Evolutionary conservation across 2,329 filamentous ascomycete species (phyloP).

Genomic region (Pseudogymnoascus sp.): DNA sequence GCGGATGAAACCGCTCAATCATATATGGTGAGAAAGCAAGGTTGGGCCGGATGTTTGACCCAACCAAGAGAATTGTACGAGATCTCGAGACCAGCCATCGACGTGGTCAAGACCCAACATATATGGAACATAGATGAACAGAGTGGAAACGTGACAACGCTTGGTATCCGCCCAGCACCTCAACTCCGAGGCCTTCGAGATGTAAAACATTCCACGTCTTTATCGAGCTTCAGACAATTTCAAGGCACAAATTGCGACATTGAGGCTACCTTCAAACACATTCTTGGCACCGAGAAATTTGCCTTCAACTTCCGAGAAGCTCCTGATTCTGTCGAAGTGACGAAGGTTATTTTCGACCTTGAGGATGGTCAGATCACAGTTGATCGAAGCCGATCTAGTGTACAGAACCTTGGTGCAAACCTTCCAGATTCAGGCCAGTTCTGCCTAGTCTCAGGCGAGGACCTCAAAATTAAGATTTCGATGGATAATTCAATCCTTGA

Average conservation of each 20-base stretch:
- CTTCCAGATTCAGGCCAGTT: slow-evolving; percentile 14
- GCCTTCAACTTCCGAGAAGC: slow-evolving; percentile 16
- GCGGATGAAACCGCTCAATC: slow-evolving; percentile 15
- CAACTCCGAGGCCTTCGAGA: slow-evolving; percentile 13
- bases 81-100: slow-evolving; percentile 13
- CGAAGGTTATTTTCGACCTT: slow-evolving; percentile 16
- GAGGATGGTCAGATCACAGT: slow-evolving; percentile 12
- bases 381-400: slow-evolving; percentile 12
- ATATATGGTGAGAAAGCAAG: slow-evolving; percentile 12
- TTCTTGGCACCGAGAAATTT: slow-evolving; percentile 14
- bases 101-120: not conserved
- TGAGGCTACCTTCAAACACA: slow-evolving; percentile 12
- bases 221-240: slow-evolving; percentile 8
- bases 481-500: slow-evolving; percentile 19
- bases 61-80: slow-evolving; percentile 19
- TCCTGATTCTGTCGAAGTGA: slow-evolving; percentile 13
- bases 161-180: slow-evolving; percentile 17
- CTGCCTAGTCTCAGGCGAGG: slow-evolving; percentile 13
- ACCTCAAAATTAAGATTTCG: slow-evolving; percentile 13
- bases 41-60: slow-evolving; percentile 18
- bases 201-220: not conserved
- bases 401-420: slow-evolving; percentile 7
- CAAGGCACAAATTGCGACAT: slow-evolving; percentile 15
- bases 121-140: slow-evolving; percentile 9
- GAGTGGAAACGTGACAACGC: slow-evolving; percentile 11